A percentile compares a stretch with the other conserved stretches of the same genome.
These are phyloP conservation scores for Solanum sejunctum DNA, from an alignment of 257 asterid species.

Conservation along the genomic window DNA sequence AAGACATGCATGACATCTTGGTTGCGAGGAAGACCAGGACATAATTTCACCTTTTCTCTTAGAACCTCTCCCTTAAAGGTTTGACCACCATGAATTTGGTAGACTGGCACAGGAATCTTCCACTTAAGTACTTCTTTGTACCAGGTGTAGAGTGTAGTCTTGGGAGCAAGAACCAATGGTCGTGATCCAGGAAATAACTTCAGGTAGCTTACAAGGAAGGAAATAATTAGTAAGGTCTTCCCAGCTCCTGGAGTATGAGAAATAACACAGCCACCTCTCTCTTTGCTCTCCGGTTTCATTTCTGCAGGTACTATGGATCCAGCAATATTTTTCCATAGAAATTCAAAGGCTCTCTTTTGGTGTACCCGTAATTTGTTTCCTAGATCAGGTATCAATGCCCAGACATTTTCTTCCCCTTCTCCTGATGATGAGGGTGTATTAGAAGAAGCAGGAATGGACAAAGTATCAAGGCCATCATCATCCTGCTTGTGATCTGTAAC, in stretches of 20 bases:
- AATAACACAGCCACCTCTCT: slow-evolving; percentile 86
- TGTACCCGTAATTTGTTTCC: slow-evolving; percentile 50
- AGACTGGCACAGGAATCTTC: slow-evolving; percentile 88
- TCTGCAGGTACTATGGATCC: slow-evolving; percentile 67
- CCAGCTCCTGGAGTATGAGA: slow-evolving; percentile 99
- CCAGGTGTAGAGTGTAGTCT: slow-evolving; percentile 92
- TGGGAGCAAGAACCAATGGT: slow-evolving; percentile 92
- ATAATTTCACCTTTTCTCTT: slow-evolving; percentile 66
- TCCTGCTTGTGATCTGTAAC: slow-evolving; percentile 25
- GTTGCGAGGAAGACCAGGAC: slow-evolving; percentile 77
- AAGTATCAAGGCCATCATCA: slow-evolving; percentile 30
- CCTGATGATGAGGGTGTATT: slow-evolving; percentile 31
- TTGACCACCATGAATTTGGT: slow-evolving; percentile 98
- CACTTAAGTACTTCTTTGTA: slow-evolving; percentile 93
- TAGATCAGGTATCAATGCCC: slow-evolving; percentile 89
- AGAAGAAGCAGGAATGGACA: slow-evolving; percentile 42
- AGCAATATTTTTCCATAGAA: slow-evolving; percentile 90
- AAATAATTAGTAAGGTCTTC: slow-evolving; percentile 75
- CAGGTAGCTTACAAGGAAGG: slow-evolving; percentile 87
- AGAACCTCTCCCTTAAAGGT: slow-evolving; percentile 89
- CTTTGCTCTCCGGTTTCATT: slow-evolving; percentile 55
- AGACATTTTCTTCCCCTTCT: slow-evolving; percentile 55
- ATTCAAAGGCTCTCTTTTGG: slow-evolving; percentile 80
- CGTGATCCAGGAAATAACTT: slow-evolving; percentile 87
- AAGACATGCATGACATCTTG: slow-evolving; percentile 98